phyloP scores from a whole-genome alignment of 2,329 filamentous ascomycete genomes.

The Beauveria pseudobassiana region DNA sequence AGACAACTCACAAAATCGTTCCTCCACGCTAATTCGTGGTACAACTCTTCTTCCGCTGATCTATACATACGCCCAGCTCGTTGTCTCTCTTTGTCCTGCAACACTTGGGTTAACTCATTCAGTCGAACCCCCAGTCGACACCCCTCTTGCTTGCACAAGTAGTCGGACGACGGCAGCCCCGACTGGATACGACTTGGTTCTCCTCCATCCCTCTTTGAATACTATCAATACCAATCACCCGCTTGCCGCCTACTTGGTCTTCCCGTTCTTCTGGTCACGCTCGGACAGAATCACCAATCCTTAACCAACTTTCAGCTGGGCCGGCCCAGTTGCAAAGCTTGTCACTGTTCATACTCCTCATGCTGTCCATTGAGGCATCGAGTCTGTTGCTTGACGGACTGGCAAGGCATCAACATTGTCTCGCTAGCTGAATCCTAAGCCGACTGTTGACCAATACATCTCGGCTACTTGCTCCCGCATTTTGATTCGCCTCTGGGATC shows the following conservation, averaged over 20 bases:
- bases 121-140: background rate
- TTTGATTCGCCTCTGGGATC: background rate
- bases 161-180: background rate
- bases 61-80: background rate
- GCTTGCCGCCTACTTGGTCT: background rate
- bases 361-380: background rate
- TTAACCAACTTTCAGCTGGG: background rate
- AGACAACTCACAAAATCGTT: constrained; percentile 3
- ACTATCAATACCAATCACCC: background rate
- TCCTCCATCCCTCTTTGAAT: background rate
- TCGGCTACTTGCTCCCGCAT: background rate
- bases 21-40: background rate
- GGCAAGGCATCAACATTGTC: background rate
- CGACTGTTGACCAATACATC: background rate
- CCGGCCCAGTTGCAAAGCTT: background rate
- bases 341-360: background rate
- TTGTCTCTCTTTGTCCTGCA: background rate
- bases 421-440: background rate
- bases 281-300: background rate
- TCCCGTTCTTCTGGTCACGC: background rate
- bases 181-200: background rate
- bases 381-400: background rate
- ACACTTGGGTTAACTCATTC: background rate
- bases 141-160: background rate
- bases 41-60: background rate